Evolutionary conservation across 106 monocot genomes (phyloP), one percentile per base, ranked within the genome.

Genomic region (Dioscorea alata): DNA sequence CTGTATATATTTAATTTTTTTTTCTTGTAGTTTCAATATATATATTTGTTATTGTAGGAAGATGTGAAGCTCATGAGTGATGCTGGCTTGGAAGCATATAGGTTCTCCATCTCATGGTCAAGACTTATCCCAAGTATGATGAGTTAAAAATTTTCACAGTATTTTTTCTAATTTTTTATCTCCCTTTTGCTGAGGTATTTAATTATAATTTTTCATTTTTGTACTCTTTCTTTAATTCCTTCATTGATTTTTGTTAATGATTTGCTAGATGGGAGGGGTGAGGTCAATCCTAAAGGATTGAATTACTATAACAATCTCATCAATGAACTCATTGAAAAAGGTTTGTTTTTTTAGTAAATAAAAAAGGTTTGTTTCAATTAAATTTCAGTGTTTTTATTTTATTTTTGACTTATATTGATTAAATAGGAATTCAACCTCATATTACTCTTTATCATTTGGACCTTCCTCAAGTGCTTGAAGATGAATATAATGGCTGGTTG

Each of bases 61-160:
- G 90, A 90, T 69, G 79, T 84, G 31, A 78, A 86, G 73, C 74
- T 86, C 21, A 86, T 90, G 78, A 49, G 24, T 64, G 90, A 90
- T 23, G 80, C 69, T 18, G 76, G 82, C 33, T 23, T 90, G 8
- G 85, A 90, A 18, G 82, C 80, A 25, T 90, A 90, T 61, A 82
- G 89, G 35, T 83, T 90, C 50, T 90, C 89, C 28, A 83, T 90
- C 70, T 90, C 86, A 33, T 90, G 90, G 90, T 75, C 90, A 33
- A 83, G 90, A 52, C 79, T 90, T 60, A 79, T 90, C 23, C 90
- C 90, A 74, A 71, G 90, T 90, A 80, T 32, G 31, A 52, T 8
- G 31, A 53, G 6, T 42, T 3, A 42, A 42, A 42, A 10, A 42
- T 42, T 42, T 42, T 42, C 10, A 10, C 34, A 34, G 34, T 34